Percentiles rank a stretch among this genome's conserved stretches.
These are phyloP conservation scores for Xylariaceae sp. DNA, from an alignment of 2,329 filamentous ascomycete species.

Conservation along the genomic window DNA sequence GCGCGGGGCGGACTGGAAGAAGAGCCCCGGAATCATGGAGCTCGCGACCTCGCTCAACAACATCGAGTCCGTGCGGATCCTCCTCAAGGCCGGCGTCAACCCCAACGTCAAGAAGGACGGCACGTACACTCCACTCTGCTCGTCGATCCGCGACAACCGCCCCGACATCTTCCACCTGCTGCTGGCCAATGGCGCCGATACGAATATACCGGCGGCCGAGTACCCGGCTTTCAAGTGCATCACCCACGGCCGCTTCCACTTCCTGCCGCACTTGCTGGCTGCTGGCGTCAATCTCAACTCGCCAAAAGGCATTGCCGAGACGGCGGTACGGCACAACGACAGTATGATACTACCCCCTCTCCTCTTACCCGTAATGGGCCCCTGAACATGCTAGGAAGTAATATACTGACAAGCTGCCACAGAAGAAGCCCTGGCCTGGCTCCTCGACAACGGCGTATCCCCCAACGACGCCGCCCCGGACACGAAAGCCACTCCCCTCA, in stretches of 20 bases:
- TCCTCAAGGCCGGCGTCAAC: constrained; percentile 51
- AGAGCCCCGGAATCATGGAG: constrained; percentile 58
- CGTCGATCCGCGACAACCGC: constrained; percentile 59
- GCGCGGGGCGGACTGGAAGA: constrained; percentile 52
- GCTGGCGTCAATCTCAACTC: constrained; percentile 52
- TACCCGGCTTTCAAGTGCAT: constrained; percentile 63
- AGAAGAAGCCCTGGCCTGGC: constrained; percentile 49
- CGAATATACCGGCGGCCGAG: constrained; percentile 55
- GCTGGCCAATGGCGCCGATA: constrained; percentile 51
- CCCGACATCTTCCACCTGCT: constrained; percentile 54
- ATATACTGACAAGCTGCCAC: background rate
- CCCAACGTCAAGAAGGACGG: constrained; percentile 58
- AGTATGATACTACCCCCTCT: constrained; percentile 16
- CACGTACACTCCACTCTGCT: constrained; percentile 60
- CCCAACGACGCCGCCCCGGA: constrained; percentile 52
- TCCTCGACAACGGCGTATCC: constrained; percentile 52
- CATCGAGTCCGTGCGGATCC: constrained; percentile 50
- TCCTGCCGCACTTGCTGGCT: constrained; percentile 50
- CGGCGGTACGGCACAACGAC: constrained; percentile 54
- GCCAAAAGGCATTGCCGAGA: constrained; percentile 60
- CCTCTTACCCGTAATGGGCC: background rate
- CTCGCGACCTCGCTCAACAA: constrained; percentile 57
- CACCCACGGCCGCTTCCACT: constrained; percentile 55
- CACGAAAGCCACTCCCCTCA: constrained; percentile 51
- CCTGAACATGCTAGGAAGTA: background rate